Evolutionary conservation across 305 asterid genomes (phyloP).

Genomic region (Fraxinus velutina): DNA sequence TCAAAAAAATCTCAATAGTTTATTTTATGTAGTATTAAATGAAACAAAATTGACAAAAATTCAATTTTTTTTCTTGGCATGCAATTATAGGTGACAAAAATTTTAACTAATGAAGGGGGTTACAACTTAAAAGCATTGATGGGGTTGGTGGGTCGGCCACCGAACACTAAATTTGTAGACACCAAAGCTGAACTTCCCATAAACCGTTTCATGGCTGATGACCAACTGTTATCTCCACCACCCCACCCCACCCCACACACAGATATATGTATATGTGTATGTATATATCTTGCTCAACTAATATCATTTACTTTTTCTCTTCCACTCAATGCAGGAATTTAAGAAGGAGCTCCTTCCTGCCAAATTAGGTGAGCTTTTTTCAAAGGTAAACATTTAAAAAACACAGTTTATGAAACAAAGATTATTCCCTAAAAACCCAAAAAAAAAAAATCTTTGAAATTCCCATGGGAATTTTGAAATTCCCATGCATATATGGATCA

Average conservation of each 20-base stretch:
- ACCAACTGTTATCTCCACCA: background rate
- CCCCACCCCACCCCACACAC: background rate
- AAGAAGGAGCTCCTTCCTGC: constrained; percentile 30
- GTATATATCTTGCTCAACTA: constrained; percentile 31
- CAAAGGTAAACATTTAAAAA: background rate
- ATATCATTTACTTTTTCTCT: constrained; percentile 33
- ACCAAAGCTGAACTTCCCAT: background rate
- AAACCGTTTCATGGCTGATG: background rate
- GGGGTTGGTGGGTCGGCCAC: constrained; percentile 1
- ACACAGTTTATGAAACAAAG: background rate
- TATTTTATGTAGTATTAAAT: too few species aligned
- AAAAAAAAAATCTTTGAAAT: background rate
- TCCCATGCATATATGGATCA: background rate
- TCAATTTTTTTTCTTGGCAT: background rate
- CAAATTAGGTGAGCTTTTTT: background rate
- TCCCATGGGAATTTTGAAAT: background rate
- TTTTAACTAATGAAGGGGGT: background rate
- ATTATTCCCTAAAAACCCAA: background rate
- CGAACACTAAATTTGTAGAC: background rate
- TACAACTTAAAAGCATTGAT: background rate
- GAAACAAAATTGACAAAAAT: too few species aligned
- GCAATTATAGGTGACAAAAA: background rate
- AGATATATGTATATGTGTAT: background rate
- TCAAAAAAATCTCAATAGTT: too few species aligned
- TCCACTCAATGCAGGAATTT: constrained; percentile 39